phyloP scores from a whole-genome alignment of 169 alveolate species.

The Eimeria falciformis region DNA sequence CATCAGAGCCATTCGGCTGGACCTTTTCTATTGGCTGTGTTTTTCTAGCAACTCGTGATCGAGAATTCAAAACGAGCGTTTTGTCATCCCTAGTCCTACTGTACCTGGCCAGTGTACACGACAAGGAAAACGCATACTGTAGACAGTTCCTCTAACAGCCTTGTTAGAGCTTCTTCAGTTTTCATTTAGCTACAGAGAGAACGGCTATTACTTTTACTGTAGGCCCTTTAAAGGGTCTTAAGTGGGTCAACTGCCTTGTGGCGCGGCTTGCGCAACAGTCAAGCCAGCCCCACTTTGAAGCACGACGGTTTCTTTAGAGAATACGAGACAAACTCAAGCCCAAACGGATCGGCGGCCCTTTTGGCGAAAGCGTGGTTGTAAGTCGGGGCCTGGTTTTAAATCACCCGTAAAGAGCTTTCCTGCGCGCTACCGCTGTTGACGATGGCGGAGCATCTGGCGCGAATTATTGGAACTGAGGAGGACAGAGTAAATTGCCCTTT shows the following conservation, averaged over 20 bases:
- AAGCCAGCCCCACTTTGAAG: too few relatives aligned
- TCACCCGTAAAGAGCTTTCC: not conserved
- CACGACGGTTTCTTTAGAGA: too few relatives aligned
- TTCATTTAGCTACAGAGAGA: not conserved
- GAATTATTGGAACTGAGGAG: conserved; percentile 99
- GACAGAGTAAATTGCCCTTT: conserved; percentile 99
- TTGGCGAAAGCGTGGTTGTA: not conserved
- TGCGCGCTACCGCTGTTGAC: conserved; percentile 33
- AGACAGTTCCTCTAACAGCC: not conserved
- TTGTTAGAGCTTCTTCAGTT: not conserved
- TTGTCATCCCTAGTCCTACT: not conserved
- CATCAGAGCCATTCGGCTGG: conserved; percentile 3
- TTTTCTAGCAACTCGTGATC: not conserved
- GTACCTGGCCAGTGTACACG: not conserved
- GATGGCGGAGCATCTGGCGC: conserved; percentile 99
- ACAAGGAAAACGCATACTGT: not conserved
- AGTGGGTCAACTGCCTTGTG: too few relatives aligned
- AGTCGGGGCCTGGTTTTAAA: not conserved
- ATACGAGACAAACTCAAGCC: not conserved
- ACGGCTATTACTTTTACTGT: not conserved
- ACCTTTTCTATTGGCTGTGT: conserved; percentile 6
- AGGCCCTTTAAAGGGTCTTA: not conserved
- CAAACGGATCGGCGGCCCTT: not conserved
- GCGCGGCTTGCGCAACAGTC: too few relatives aligned
- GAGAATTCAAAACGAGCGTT: not conserved